Base-by-base conservation (phyloP, 2,329 filamentous ascomycete genomes). In the Leptographium flavum region DNA sequence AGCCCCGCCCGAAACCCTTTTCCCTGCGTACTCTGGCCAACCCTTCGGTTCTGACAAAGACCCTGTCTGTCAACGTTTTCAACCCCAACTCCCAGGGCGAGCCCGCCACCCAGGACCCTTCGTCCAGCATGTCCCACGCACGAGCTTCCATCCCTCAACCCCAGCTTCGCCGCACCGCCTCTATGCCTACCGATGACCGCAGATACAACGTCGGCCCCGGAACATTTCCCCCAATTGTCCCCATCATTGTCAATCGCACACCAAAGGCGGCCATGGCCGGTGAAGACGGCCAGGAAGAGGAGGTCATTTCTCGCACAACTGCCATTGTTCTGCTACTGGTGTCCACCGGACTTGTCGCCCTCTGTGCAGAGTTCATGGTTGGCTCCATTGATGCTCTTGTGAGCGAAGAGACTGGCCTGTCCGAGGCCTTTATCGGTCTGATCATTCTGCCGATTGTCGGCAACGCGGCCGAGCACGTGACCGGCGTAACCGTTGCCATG, bases 381-480 rank as follows among this genome's bases (percentile, higher is more conserved):
- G 68, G 65, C 46, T 71, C 70, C 39, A 79, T 80, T 49, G 67
- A 74, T 53, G 68, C 68, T 27, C 66, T 80, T 1, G 71, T 75
- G 0, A 58, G 58, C n/a, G 57, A 60, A 35, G 59, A 59, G 1
- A 54, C 60, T 17, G 62, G 62, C 32, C 57, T 80, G 3, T 73
- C 71, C 11, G 70, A 77, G 53, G 66, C 71, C 0, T 70, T 80
- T 43, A 73, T 80, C 39, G 76, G 76, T 32, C 62, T 80, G 13
- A 76, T 80, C 37, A 68, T 80, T 23, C 61, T 80, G 11, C 76
- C 76, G 0, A 71, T 79, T 33, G 71, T 78, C 1, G 75, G 76
- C 31, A 80, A 80, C 47, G 73, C 76, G 0, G 74, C 75, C 2
- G 76, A 79, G 56, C 74, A 79, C 49, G 69, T 74, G n/a, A 79